Evolutionary conservation across 2,329 filamentous ascomycete genomes (phyloP), one percentile per base, ranked within the genome.

Genomic region (Podosphaera leucotricha): DNA sequence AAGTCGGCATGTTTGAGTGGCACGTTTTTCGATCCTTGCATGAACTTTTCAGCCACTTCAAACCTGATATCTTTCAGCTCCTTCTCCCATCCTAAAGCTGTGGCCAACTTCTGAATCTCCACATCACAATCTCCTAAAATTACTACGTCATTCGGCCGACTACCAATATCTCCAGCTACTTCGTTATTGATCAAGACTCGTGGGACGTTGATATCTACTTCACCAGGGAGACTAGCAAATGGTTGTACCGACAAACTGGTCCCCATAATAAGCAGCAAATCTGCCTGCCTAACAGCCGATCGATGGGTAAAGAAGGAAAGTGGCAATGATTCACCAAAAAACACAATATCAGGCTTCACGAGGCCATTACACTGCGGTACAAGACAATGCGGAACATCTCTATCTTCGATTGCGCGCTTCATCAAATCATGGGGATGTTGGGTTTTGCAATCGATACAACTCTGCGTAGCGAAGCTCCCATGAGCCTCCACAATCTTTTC

Each of bases 401-500:
- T 78, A 30, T 65, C 65, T 2, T 67, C 61, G 19, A 95, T 74
- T 47, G 77, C 71, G 49, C 71, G 62, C 53, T 68, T 70, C 80
- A 95, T 93, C 51, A 71, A 60, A 2, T 79, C 72, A 30, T 78
- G 76, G 0, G 83, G 79, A 56, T 76, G 95, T 1, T 68, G 60
- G 0, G 62, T 64, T 56, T 76, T 75, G 66, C 90, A 98, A 20
- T 93, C 84, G 54, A 95, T 86, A 60, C 90, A 98, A 51, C 78
- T 72, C 62, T 95, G 87, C 0, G 72, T 74, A 19, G 87, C 87
- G 58, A 95, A 98, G 59, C 84, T 93, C 39, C 90, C 90, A 59
- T 98, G 90, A 0, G 90, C 90, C 61, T 95, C 87, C 26, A 98
- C 69, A 42, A 98, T 86, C 60, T 72, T 76, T 2, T 87, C 75